Percentiles rank a stretch among this genome's conserved stretches.
These are phyloP conservation scores for Phaseolus coccineus DNA, from an alignment of 331 rosid genomes.

Conservation along the genomic window DNA sequence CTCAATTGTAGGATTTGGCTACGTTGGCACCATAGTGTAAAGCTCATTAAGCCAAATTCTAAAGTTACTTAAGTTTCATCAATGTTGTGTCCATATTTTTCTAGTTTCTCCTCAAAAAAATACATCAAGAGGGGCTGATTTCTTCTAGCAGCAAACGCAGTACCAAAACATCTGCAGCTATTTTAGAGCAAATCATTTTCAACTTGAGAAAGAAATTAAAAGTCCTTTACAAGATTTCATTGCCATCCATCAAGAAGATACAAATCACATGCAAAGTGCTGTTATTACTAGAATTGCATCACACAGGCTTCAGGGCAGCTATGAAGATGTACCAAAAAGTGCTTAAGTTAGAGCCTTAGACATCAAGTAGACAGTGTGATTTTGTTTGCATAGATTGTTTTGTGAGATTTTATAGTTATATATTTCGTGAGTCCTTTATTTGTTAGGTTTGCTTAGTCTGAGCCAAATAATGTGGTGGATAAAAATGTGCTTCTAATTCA, in stretches of 20 bases:
- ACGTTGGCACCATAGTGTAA: slow-evolving; percentile 93
- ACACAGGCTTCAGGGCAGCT: slow-evolving; percentile 52
- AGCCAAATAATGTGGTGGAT: slow-evolving; percentile 56
- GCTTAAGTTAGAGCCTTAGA: slow-evolving; percentile 51
- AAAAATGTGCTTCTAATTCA: slow-evolving; percentile 56
- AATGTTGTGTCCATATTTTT: slow-evolving; percentile 48
- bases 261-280: slow-evolving; percentile 36
- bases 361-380: slow-evolving; percentile 52
- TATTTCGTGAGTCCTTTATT: slow-evolving; percentile 52
- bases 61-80: slow-evolving; percentile 20
- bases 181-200: slow-evolving; percentile 50
- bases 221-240: slow-evolving; percentile 48
- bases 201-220: slow-evolving; percentile 31
- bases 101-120: slow-evolving; percentile 55
- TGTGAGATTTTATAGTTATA: slow-evolving; percentile 55
- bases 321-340: slow-evolving; percentile 48
- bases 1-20: slow-evolving; percentile 91
- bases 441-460: slow-evolving; percentile 52
- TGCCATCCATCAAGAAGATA: slow-evolving; percentile 41
- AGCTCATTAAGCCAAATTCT: slow-evolving; percentile 49
- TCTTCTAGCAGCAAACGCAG: slow-evolving; percentile 44
- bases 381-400: slow-evolving; percentile 60
- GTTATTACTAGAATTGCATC: slow-evolving; percentile 36
- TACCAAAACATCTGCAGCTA: slow-evolving; percentile 46
- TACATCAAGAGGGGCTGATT: slow-evolving; percentile 43